These are phyloP conservation scores for Capniomyces stellatus DNA, from an alignment of 371 early-diverging fungal species.

Conservation along the genomic window DNA sequence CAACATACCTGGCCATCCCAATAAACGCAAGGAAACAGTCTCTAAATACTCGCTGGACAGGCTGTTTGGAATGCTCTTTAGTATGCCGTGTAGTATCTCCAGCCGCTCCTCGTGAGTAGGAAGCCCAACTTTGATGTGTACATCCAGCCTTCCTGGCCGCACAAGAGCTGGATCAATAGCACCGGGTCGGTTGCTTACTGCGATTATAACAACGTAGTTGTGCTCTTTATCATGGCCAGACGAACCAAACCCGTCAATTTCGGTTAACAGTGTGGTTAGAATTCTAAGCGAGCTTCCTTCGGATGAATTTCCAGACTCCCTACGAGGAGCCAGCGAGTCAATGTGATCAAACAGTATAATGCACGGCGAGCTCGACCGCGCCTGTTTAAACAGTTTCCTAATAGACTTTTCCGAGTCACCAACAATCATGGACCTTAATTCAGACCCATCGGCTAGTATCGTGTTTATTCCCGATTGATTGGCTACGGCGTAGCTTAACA, in stretches of 20 bases:
- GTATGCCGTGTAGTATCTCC: slow-evolving; percentile 34
- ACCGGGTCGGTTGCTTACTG: slow-evolving; percentile 91
- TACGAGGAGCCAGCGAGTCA: slow-evolving; percentile 44
- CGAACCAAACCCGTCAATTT: slow-evolving; percentile 65
- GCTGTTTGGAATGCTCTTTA: slow-evolving; percentile 32
- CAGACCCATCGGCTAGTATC: slow-evolving; percentile 56
- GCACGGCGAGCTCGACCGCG: slow-evolving; percentile 58
- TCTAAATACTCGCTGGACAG: slow-evolving; percentile 5
- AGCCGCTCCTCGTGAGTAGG: slow-evolving; percentile 47
- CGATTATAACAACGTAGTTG: slow-evolving; percentile 41
- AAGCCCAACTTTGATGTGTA: slow-evolving; percentile 92
- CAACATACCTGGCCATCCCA: slow-evolving; percentile 16
- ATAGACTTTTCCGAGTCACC: slow-evolving; percentile 67
- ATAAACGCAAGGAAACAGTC: slow-evolving; percentile 10
- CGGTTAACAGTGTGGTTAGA: slow-evolving; percentile 57
- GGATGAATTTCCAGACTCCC: slow-evolving; percentile 45
- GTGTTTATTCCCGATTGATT: slow-evolving; percentile 57
- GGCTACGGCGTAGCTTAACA: slow-evolving; percentile 90
- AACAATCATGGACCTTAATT: slow-evolving; percentile 59
- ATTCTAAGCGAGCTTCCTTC: slow-evolving; percentile 66
- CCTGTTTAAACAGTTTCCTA: slow-evolving; percentile 50
- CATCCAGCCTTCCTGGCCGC: slow-evolving; percentile 96
- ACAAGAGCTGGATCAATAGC: slow-evolving; percentile 92
- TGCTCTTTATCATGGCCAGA: slow-evolving; percentile 9
- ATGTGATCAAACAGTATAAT: slow-evolving; percentile 72